phyloP scores from a whole-genome alignment of 2,329 filamentous ascomycete genomes.

The Pezizomycotina sp. region DNA sequence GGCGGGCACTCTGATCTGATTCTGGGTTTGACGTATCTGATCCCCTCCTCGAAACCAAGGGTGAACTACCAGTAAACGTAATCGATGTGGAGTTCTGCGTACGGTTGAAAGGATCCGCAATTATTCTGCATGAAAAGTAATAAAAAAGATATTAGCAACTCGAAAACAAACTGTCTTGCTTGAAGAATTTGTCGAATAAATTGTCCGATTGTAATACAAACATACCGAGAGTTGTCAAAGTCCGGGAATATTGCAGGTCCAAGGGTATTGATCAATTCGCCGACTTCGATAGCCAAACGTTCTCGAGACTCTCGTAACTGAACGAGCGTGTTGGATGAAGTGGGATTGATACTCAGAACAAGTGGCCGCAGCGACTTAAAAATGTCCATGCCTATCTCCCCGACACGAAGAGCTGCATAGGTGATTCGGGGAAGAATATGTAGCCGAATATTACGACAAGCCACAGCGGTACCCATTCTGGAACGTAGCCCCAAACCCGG shows the following conservation, averaged over 20 bases:
- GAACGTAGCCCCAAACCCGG: conserved; percentile 65
- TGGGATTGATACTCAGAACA: conserved; percentile 67
- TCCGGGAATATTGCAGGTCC: conserved; percentile 96
- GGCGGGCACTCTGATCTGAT: conserved; percentile 1
- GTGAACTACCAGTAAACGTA: conserved; percentile 27
- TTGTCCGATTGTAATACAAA: conserved; percentile 33
- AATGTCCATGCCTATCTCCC: conserved; percentile 98
- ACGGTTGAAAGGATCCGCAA: conserved; percentile 34
- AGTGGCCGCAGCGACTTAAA: conserved; percentile 84
- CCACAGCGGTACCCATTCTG: conserved; percentile 65
- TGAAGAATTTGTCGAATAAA: conserved; percentile 21
- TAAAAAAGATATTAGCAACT: no score
- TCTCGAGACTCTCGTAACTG: conserved; percentile 57
- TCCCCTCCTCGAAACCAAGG: conserved; percentile 17
- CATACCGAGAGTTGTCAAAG: conserved; percentile 64
- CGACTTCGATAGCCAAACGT: conserved; percentile 64
- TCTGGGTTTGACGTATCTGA: conserved; percentile 1
- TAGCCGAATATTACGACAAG: conserved; percentile 56
- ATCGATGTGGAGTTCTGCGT: conserved; percentile 23
- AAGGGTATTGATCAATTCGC: conserved; percentile 81
- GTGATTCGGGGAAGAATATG: conserved; percentile 75
- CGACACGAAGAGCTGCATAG: conserved; percentile 83
- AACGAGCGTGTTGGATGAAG: conserved; percentile 66
- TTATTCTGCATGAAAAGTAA: no score
- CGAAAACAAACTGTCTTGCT: conserved; percentile 20